Base-by-base conservation (phyloP, 129 eudicot genomes). In the Lactuca saligna region DNA sequence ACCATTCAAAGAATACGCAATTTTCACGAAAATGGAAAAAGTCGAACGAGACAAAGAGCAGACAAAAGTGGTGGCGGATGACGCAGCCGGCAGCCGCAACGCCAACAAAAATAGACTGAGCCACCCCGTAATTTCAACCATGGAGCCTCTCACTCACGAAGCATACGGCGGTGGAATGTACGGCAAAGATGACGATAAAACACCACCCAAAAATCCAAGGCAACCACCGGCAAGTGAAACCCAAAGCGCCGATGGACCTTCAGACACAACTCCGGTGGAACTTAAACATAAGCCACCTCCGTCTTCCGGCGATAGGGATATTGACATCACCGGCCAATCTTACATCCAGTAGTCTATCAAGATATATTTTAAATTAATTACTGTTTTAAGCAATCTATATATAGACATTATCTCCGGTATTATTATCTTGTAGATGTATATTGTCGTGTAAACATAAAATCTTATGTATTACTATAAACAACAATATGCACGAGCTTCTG, bases 151-250 rank as follows among this genome's bases (percentile, higher is more conserved):
- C 4, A 81, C 83, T 4, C 54, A 50, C n/a, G 83, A 83, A 56
- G 96, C 96, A 0, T 88, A 85, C 54, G 96, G 90, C 17, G 92
- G 96, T 1, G 93, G 96, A n/a, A 81, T 83, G 86, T 84, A 89
- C 66, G 92, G 87, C 8, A 63, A 58, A 35, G 88, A 86, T 6
- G 81, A 83, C 6, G 61, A 54, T 2, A 29, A 54, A 8, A 56
- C 60, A 13, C 65, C 66, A 1, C 72, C 63, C 12, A 81, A 50
- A 72, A 59, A 70, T 38, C 46, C 57, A 3, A 15, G 7, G 3
- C 64, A 72, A 34, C 76, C 56, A 3, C 86, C 78, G 46, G 90
- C 90, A 3, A 84, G 93, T 57, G 83, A 74, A 55, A 81, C 86
- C 0, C 96, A 89, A 62, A 89, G 93, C 31, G 96, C 93, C 0